Evolutionary conservation across 441 rosid genomes (phyloP).

Genomic region (Biscutella auriculata): DNA sequence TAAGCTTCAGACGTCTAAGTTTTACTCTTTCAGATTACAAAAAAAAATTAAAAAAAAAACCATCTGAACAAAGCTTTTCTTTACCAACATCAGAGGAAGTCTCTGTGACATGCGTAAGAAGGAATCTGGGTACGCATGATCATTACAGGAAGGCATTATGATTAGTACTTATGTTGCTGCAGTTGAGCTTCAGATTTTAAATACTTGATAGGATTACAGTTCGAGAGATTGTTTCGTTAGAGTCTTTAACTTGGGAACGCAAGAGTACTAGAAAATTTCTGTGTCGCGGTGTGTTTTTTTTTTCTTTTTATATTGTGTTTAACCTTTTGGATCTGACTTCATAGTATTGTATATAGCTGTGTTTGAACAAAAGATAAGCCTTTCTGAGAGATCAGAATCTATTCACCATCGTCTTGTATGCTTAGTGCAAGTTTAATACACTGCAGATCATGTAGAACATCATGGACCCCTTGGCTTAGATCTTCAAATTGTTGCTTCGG

Average conservation of each 20-base stretch:
- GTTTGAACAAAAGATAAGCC: not conserved
- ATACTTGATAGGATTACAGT: not conserved
- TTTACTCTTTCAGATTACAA: no score
- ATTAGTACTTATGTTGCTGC: not conserved
- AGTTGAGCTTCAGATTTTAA: not conserved
- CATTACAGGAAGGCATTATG: not conserved
- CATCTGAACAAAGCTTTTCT: no score
- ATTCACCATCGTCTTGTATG: conserved; percentile 11
- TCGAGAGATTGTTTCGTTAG: not conserved
- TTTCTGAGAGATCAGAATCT: conserved; percentile 1
- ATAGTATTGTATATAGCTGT: not conserved
- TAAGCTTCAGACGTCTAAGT: no score
- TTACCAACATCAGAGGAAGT: no score
- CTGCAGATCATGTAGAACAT: conserved; percentile 19
- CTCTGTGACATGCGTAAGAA: no score
- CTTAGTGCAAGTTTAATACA: conserved; percentile 15
- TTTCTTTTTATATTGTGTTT: not conserved
- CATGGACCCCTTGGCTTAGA: conserved; percentile 18
- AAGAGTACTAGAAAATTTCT: not conserved
- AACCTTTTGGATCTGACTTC: not conserved
- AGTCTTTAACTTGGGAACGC: not conserved
- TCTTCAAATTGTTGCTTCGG: conserved; percentile 18
- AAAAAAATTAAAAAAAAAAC: no score
- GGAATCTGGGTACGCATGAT: not conserved
- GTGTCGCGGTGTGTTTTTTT: not conserved